A percentile compares a stretch with the other conserved stretches of the same genome.
phyloP scores from a whole-genome alignment of 495 filamentous ascomycete genomes.

The Trichoderma orchidacearum region DNA sequence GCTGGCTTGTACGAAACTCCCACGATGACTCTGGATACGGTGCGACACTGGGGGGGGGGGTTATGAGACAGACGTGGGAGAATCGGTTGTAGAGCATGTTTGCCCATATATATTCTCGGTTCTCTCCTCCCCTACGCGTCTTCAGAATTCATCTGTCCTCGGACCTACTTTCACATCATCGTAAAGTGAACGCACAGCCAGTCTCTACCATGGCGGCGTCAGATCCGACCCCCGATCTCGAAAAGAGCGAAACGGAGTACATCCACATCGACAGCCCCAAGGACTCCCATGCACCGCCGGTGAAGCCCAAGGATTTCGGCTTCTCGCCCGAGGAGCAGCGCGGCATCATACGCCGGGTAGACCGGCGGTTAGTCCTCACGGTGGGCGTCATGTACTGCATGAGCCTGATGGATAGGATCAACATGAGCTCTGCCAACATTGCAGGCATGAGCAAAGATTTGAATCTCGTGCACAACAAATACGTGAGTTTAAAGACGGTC shows the following conservation, averaged over 20 bases:
- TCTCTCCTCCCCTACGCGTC: too few species aligned
- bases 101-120: too few species aligned
- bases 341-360: constrained; percentile 44
- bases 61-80: too few species aligned
- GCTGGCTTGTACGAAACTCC: too few species aligned
- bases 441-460: constrained; percentile 48
- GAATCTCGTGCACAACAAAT: constrained; percentile 22
- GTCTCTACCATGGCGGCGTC: too few species aligned
- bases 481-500: too few species aligned
- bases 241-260: background rate
- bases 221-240: background rate
- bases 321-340: constrained; percentile 22
- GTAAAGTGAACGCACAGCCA: too few species aligned
- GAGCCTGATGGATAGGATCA: constrained; percentile 55
- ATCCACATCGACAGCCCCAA: background rate
- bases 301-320: constrained; percentile 11
- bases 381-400: constrained; percentile 53
- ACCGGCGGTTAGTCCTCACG: constrained; percentile 48
- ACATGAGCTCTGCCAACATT: constrained; percentile 48
- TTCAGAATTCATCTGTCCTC: too few species aligned
- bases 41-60: too few species aligned
- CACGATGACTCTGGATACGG: too few species aligned
- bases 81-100: too few species aligned
- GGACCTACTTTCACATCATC: too few species aligned
- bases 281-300: background rate